Percentiles rank a stretch among this genome's conserved stretches.
Evolutionary conservation across 2,329 filamentous ascomycete genomes (phyloP).

Genomic region (Polychaeton citri): DNA sequence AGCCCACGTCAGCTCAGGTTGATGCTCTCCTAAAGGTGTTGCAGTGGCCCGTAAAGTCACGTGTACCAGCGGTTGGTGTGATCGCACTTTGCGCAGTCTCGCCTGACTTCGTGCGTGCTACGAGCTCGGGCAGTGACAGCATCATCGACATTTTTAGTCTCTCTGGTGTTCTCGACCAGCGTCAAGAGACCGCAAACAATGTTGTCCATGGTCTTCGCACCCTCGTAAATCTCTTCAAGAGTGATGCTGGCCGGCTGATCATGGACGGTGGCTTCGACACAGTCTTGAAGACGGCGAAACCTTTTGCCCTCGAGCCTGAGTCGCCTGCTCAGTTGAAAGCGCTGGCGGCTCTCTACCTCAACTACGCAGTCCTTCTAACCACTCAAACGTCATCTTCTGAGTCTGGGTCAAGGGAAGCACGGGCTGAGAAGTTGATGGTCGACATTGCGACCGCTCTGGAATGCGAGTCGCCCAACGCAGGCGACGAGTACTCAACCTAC

Average conservation of each 20-base stretch:
- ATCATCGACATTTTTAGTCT: constrained; percentile 48
- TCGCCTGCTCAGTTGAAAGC: constrained; percentile 63
- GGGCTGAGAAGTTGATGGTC: constrained; percentile 18
- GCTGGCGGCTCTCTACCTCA: constrained; percentile 68
- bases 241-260: constrained; percentile 50
- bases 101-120: constrained; percentile 50
- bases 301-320: constrained; percentile 41
- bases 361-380: constrained; percentile 63
- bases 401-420: constrained; percentile 15
- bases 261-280: constrained; percentile 46
- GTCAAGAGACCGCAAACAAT: constrained; percentile 56
- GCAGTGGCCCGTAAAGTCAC: constrained; percentile 65
- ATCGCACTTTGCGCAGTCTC: constrained; percentile 67
- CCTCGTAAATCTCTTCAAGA: constrained; percentile 72
- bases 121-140: constrained; percentile 38
- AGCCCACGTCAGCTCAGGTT: constrained; percentile 29
- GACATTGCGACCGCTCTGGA: constrained; percentile 19
- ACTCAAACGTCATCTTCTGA: constrained; percentile 14
- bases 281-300: constrained; percentile 50
- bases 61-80: constrained; percentile 74
- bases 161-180: constrained; percentile 43
- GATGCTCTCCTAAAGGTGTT: constrained; percentile 51
- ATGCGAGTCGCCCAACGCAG: constrained; percentile 34
- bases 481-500: constrained; percentile 72
- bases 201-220: constrained; percentile 75